Evolutionary conservation across 2,329 filamentous ascomycete genomes (phyloP).

Genomic region (Coleophoma eucalyptorum): DNA sequence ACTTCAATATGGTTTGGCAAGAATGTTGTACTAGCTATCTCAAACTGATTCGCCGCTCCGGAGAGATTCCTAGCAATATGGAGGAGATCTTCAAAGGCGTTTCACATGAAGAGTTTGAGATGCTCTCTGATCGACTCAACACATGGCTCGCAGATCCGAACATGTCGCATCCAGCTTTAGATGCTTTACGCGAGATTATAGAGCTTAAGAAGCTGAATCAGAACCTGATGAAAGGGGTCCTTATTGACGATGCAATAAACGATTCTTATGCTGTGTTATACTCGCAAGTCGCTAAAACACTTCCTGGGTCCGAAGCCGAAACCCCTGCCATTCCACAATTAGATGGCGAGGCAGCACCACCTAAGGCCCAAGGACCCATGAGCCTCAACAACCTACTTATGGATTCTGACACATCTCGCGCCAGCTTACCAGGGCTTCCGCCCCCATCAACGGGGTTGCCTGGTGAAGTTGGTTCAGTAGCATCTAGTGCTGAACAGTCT

Average conservation of each 20-base stretch:
- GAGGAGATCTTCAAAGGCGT: slow-evolving; percentile 66
- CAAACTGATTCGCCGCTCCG: slow-evolving; percentile 52
- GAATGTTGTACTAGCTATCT: slow-evolving; percentile 25
- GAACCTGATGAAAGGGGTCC: slow-evolving; percentile 77
- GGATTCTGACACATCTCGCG: slow-evolving; percentile 20
- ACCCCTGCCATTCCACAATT: slow-evolving; percentile 40
- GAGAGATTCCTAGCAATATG: slow-evolving; percentile 52
- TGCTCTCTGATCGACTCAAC: slow-evolving; percentile 55
- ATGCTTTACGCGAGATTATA: slow-evolving; percentile 61
- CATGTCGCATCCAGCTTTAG: slow-evolving; percentile 45
- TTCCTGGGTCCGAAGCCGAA: slow-evolving; percentile 36
- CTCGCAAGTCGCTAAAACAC: slow-evolving; percentile 56
- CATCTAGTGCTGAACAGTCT: slow-evolving; percentile 15
- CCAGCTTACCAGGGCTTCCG: background rate
- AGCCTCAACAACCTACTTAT: slow-evolving; percentile 26
- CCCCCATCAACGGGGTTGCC: background rate
- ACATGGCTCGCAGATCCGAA: slow-evolving; percentile 49
- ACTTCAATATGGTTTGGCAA: slow-evolving; percentile 21
- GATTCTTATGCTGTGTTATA: slow-evolving; percentile 84
- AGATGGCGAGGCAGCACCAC: slow-evolving; percentile 38
- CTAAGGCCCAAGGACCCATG: slow-evolving; percentile 21
- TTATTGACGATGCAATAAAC: slow-evolving; percentile 90
- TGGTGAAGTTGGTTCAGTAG: slow-evolving; percentile 5
- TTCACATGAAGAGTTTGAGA: slow-evolving; percentile 60
- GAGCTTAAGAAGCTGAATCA: slow-evolving; percentile 79